Conservation (phyloP, 2,329 filamentous ascomycete species). For the Paradendryphiella salina region DNA sequence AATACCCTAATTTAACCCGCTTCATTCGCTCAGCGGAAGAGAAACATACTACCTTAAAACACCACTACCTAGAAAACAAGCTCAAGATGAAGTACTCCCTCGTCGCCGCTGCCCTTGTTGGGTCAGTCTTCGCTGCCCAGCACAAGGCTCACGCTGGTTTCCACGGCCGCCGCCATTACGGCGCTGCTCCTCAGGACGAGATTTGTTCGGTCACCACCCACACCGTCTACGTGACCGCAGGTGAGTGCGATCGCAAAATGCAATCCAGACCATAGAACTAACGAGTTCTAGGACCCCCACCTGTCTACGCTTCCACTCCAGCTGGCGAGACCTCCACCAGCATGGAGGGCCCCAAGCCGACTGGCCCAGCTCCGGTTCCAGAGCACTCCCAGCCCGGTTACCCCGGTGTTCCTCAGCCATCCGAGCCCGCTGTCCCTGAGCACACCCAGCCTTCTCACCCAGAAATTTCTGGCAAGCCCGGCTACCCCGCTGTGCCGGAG, state of each 20-base stretch:
- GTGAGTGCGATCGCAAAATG: conserved; percentile 50
- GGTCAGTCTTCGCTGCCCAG: conserved; percentile 59
- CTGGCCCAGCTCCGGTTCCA: neutral
- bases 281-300: conserved; percentile 33
- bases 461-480: neutral
- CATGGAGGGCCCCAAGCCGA: conserved; percentile 65
- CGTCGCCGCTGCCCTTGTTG: conserved; percentile 62
- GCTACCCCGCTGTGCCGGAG: neutral
- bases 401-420: conserved; percentile 12
- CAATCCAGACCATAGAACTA: neutral
- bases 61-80: conserved; percentile 40
- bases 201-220: conserved; percentile 72
- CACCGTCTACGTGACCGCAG: conserved; percentile 50
- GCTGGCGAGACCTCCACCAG: conserved; percentile 72
- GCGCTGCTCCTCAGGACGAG: conserved; percentile 53
- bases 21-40: conserved; percentile 87
- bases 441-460: neutral
- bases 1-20: conserved; percentile 57
- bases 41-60: conserved; percentile 47
- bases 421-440: conserved; percentile 17
- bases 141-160: conserved; percentile 67
- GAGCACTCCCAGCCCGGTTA: conserved; percentile 13
- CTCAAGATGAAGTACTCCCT: conserved; percentile 74
- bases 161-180: conserved; percentile 57
- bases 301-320: conserved; percentile 26